Evolutionary conservation across 1,139 yeast species (phyloP).

Genomic region (Debaryomyces sp.): DNA sequence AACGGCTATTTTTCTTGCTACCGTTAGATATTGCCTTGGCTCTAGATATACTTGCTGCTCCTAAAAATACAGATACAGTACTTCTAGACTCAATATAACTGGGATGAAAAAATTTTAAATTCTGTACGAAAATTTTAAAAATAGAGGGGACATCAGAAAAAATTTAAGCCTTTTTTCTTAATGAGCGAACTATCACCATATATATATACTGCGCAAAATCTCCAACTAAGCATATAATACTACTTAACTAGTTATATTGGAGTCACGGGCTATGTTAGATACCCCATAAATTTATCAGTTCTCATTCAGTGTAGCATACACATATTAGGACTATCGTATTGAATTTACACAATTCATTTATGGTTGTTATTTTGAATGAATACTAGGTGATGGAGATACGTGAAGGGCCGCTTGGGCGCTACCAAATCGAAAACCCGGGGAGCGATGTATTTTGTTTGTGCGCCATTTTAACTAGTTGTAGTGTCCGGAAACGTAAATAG

Average conservation of each 20-base stretch:
- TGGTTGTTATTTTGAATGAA: background rate
- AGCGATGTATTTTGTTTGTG: background rate
- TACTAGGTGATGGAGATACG: background rate
- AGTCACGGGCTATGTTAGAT: background rate
- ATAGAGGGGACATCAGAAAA: slow-evolving; percentile 5
- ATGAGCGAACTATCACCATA: slow-evolving; percentile 1
- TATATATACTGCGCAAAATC: background rate
- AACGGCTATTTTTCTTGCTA: background rate
- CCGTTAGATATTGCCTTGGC: background rate
- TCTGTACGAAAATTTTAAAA: background rate
- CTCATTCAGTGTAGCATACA: background rate
- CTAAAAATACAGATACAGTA: background rate
- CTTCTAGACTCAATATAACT: background rate
- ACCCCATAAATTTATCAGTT: background rate
- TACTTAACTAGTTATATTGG: background rate
- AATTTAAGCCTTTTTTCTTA: slow-evolving; percentile 3
- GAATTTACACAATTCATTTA: background rate
- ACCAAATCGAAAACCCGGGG: background rate
- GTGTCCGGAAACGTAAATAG: background rate
- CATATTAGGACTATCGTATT: background rate
- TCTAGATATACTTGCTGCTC: background rate
- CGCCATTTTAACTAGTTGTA: background rate
- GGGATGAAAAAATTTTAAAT: slow-evolving; percentile 1
- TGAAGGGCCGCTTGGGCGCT: background rate
- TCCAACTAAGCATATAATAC: background rate